Evolutionary conservation across 2,329 filamentous ascomycete species (phyloP), one percentile per base, ranked within the genome.

Genomic region (Fusarium sp.): DNA sequence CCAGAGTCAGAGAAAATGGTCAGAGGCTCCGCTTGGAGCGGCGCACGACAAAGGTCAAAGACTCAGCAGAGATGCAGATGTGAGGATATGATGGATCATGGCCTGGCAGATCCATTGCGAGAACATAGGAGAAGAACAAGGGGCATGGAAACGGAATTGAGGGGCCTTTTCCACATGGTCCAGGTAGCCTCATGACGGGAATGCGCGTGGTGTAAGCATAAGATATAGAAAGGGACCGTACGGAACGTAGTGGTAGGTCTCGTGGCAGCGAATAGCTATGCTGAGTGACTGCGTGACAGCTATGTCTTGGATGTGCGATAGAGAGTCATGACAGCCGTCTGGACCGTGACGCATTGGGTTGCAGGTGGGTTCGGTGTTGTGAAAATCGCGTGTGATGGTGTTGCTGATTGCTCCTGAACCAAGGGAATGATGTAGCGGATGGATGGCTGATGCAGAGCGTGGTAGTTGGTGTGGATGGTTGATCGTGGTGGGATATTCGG

Each of bases 281-380:
- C 54, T 72, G 69, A 69, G 72, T 75, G 72, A 74, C 61, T 72
- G 69, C 72, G 72, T 75, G 72, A 74, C 61, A 43, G 63, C 34
- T 31, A 57, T 74, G 72, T 74, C 72, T 75, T 70, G 60, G 71
- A 74, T 65, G 46, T 62, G 51, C 61, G 51, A 66, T 58, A 61
- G 57, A 65, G 52, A 53, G 57, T 66, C 63, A 61, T 70, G 63
- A 54, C 62, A 71, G 54, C 54, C 58, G 31, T 43, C 54, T 54
- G 58, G 49, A 55, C 66, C 61, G 54, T 63, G 60, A 67, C 64
- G 60, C 61, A 46, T 56, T 59, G 48, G 57, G 56, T 56, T 46
- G 59, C 46, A 64, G 57, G 62, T 64, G 66, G 65, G 43, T 55
- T 63, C 56, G 59, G 54, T 59, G 39, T 60, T 65, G 53, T 61